phyloP scores from a whole-genome alignment of 1,284 basidiomycete species.

The Volvariella surrecta region DNA sequence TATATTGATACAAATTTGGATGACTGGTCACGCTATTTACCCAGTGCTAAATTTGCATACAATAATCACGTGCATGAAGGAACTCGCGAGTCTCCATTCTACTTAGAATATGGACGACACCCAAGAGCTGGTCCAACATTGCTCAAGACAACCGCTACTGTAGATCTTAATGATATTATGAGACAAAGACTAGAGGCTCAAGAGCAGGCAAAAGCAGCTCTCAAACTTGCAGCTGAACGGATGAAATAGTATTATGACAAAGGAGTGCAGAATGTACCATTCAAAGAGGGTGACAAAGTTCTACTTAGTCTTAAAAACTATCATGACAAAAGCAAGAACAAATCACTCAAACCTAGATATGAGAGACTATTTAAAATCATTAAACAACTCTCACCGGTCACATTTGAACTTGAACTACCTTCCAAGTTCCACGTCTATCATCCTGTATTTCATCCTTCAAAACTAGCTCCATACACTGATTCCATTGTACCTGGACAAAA shows the following conservation, averaged over 20 bases:
- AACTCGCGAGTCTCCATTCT: slow-evolving; percentile 16
- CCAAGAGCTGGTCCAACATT: neutral
- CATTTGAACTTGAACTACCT: slow-evolving; percentile 13
- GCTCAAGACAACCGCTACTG: neutral
- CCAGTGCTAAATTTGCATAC: slow-evolving; percentile 22
- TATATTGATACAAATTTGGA: slow-evolving; percentile 24
- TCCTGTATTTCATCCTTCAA: slow-evolving; percentile 7
- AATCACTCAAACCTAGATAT: slow-evolving; percentile 11
- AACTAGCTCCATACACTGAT: too few relatives aligned
- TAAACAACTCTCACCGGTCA: slow-evolving; percentile 8
- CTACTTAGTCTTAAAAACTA: slow-evolving; percentile 10
- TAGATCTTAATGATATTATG: neutral
- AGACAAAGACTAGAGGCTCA: neutral
- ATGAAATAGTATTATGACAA: slow-evolving; percentile 1
- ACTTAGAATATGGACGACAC: slow-evolving; percentile 1
- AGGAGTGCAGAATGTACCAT: slow-evolving; percentile 1
- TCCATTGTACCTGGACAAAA: too few relatives aligned
- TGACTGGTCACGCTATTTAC: slow-evolving; percentile 26
- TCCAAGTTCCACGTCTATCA: slow-evolving; percentile 7
- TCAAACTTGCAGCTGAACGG: neutral
- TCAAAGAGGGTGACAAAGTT: slow-evolving; percentile 9
- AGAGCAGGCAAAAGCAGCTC: slow-evolving; percentile 1
- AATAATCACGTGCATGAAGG: slow-evolving; percentile 20
- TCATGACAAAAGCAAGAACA: slow-evolving; percentile 8
- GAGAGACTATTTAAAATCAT: slow-evolving; percentile 14